phyloP scores from a whole-genome alignment of 2,329 filamentous ascomycete genomes.

The Leptographium procerum region DNA sequence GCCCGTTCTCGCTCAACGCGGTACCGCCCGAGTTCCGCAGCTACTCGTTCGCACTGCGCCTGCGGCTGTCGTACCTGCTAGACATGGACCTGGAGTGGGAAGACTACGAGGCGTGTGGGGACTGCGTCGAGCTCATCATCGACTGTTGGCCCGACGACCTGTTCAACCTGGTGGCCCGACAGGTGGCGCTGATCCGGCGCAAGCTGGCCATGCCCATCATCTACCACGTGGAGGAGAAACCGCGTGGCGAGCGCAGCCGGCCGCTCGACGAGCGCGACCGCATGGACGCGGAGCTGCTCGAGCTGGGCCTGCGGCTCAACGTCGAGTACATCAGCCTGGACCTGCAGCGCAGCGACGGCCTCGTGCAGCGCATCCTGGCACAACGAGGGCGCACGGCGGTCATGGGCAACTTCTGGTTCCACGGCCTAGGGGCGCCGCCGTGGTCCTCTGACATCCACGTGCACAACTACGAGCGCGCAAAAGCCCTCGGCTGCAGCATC shows the following conservation, averaged over 20 bases:
- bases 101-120: constrained; percentile 44
- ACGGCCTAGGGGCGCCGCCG: constrained; percentile 31
- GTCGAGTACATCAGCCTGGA: constrained; percentile 57
- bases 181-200: constrained; percentile 46
- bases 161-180: constrained; percentile 36
- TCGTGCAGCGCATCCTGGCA: constrained; percentile 37
- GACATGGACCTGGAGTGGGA: constrained; percentile 37
- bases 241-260: constrained; percentile 29
- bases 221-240: constrained; percentile 42
- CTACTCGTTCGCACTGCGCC: constrained; percentile 49
- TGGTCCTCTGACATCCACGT: constrained; percentile 46
- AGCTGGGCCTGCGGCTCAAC: constrained; percentile 53
- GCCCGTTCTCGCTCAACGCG: constrained; percentile 48
- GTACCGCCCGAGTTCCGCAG: constrained; percentile 46
- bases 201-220: constrained; percentile 45
- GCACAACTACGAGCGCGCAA: constrained; percentile 41
- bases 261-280: constrained; percentile 25
- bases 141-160: constrained; percentile 43
- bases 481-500: constrained; percentile 46
- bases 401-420: constrained; percentile 43
- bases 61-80: constrained; percentile 49
- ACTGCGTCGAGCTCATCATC: constrained; percentile 49
- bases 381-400: constrained; percentile 47
- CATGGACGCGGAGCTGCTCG: constrained; percentile 45
- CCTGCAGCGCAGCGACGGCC: constrained; percentile 39